Evolutionary conservation across 1,139 yeast species (phyloP).

Genomic region (Diutina pseudorugosa): DNA sequence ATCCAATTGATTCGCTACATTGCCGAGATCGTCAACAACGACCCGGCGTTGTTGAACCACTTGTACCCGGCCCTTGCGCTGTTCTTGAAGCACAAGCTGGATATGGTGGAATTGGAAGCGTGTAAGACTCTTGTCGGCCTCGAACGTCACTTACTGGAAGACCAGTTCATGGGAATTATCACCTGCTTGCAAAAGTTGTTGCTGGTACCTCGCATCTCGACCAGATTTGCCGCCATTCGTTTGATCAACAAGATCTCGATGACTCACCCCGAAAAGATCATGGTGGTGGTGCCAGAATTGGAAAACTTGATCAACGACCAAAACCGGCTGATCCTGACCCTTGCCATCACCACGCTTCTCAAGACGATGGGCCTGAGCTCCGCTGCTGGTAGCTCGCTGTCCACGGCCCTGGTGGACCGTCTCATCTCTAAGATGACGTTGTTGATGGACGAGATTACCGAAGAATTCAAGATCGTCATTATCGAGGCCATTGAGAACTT

Average conservation of each 20-base stretch:
- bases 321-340: constrained; percentile 93
- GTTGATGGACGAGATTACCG: constrained; percentile 88
- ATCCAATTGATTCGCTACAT: constrained; percentile 80
- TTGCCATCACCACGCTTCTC: constrained; percentile 89
- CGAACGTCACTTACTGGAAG: constrained; percentile 45
- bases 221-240: constrained; percentile 89
- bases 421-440: constrained; percentile 79
- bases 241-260: constrained; percentile 76
- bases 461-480: constrained; percentile 88
- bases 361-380: constrained; percentile 82
- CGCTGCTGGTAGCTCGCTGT: constrained; percentile 15
- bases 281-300: constrained; percentile 62
- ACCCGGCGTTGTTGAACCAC: constrained; percentile 39
- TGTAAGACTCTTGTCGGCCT: constrained; percentile 66
- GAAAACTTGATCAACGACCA: constrained; percentile 81
- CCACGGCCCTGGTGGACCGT: constrained; percentile 71
- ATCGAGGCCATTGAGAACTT: constrained; percentile 89
- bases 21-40: constrained; percentile 53
- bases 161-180: constrained; percentile 54
- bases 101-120: constrained; percentile 90
- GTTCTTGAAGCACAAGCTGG: constrained; percentile 74
- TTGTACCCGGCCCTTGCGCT: constrained; percentile 55
- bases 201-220: constrained; percentile 80
- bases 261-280: constrained; percentile 66
- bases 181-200: constrained; percentile 64